phyloP scores from a whole-genome alignment of 371 early-diverging fungal genomes.

The Conidiobolus incongruus region DNA sequence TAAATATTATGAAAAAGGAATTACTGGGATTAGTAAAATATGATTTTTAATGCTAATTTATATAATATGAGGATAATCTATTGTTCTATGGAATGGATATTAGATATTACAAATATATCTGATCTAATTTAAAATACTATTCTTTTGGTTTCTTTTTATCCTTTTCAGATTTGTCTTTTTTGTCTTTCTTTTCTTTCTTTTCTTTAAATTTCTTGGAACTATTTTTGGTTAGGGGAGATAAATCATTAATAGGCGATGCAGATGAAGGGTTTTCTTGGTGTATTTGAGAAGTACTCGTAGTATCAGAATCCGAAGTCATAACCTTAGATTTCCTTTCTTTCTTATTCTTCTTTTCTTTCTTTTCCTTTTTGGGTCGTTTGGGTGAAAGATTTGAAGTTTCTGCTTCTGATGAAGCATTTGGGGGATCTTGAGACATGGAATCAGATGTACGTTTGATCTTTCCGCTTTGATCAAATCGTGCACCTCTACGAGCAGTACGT shows the following conservation, averaged over 20 bases:
- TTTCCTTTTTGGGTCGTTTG: slow-evolving; percentile 4
- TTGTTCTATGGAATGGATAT: no score
- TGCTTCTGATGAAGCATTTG: neutral
- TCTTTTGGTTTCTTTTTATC: slow-evolving; percentile 11
- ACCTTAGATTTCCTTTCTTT: slow-evolving; percentile 5
- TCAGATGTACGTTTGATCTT: slow-evolving; percentile 29
- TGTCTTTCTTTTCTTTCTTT: neutral
- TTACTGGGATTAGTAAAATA: no score
- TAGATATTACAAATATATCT: no score
- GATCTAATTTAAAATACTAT: no score
- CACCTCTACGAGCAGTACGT: slow-evolving; percentile 76
- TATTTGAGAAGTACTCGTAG: slow-evolving; percentile 8
- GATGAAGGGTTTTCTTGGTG: slow-evolving; percentile 7
- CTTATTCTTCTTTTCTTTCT: slow-evolving; percentile 11
- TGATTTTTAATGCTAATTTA: no score
- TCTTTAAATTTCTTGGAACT: slow-evolving; percentile 2
- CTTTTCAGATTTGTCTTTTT: slow-evolving; percentile 8
- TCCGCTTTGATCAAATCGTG: slow-evolving; percentile 61
- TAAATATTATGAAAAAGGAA: no score
- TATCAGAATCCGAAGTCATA: slow-evolving; percentile 9
- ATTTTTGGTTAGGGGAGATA: neutral
- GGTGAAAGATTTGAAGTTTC: neutral
- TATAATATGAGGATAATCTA: no score
- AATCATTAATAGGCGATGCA: neutral
- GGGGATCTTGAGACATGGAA: neutral